These are phyloP conservation scores for Poteriospumella lacustris DNA, from an alignment of 108 stramenopile species.

Conservation along the genomic window DNA sequence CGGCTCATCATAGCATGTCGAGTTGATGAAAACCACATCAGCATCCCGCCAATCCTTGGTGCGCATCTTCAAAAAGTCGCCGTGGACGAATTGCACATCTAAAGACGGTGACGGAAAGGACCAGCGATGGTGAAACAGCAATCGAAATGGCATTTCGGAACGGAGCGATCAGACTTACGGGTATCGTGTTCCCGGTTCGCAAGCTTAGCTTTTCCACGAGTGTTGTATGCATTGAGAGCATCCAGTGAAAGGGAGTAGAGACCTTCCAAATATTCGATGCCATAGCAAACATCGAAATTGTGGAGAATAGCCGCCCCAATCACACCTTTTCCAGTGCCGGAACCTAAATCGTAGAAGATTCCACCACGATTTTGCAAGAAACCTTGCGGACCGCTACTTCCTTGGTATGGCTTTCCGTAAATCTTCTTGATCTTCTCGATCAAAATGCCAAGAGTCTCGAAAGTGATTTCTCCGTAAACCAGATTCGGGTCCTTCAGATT, in stretches of 20 bases:
- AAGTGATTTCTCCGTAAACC: slow-evolving; percentile 54
- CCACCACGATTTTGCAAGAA: slow-evolving; percentile 38
- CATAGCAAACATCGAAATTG: slow-evolving; percentile 29
- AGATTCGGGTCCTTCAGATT: slow-evolving; percentile 27
- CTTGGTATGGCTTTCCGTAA: slow-evolving; percentile 41
- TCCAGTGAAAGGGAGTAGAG: not conserved
- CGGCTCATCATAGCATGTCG: slow-evolving; percentile 46
- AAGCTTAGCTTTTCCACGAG: not conserved
- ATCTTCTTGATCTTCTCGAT: slow-evolving; percentile 45
- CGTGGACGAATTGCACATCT: slow-evolving; percentile 40
- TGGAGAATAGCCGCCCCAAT: slow-evolving; percentile 14
- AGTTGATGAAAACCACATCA: slow-evolving; percentile 43
- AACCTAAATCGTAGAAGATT: slow-evolving; percentile 45
- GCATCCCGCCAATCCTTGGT: slow-evolving; percentile 46
- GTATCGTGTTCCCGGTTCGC: not conserved
- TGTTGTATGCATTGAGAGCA: slow-evolving; percentile 12
- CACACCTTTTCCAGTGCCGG: slow-evolving; percentile 48
- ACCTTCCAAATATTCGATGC: slow-evolving; percentile 20
- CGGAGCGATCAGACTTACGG: slow-evolving; percentile 19
- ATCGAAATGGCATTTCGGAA: not conserved
- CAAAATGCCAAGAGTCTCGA: slow-evolving; percentile 45
- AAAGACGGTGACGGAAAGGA: not conserved
- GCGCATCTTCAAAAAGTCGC: slow-evolving; percentile 36
- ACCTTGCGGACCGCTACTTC: slow-evolving; percentile 37
- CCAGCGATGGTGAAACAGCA: not conserved